Evolutionary conservation across 805 yeast genomes (phyloP).

Genomic region (Saturnispora serradocipensis): DNA sequence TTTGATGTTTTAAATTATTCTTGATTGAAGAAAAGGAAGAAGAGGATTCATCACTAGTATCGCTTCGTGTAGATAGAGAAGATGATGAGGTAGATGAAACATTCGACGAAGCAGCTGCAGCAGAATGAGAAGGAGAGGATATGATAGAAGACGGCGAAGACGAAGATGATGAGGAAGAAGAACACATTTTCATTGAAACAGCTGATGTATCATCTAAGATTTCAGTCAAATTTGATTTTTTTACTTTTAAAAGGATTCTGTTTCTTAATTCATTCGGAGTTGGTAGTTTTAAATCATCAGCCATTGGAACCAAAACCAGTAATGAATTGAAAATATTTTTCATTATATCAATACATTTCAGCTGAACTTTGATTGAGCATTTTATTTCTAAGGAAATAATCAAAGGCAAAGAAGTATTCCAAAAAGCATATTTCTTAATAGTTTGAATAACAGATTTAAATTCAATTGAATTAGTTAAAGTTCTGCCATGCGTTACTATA

Average conservation of each 20-base stretch:
- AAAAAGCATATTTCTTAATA: conserved; percentile 78
- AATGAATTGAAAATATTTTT: conserved; percentile 48
- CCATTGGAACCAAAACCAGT: not conserved
- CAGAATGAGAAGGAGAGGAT: not conserved
- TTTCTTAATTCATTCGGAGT: conserved; percentile 67
- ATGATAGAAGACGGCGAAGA: conserved; percentile 6
- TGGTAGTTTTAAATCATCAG: conserved; percentile 36
- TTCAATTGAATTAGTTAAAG: conserved; percentile 68
- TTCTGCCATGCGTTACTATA: conserved; percentile 80
- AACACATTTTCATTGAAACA: not conserved
- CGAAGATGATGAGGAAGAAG: conserved; percentile 6
- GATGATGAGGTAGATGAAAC: not conserved
- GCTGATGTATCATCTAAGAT: conserved; percentile 7
- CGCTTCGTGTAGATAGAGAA: not conserved
- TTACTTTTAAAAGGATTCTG: conserved; percentile 68
- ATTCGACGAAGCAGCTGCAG: not conserved
- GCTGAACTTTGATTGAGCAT: conserved; percentile 63
- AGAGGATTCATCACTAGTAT: not conserved
- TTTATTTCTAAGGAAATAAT: conserved; percentile 79
- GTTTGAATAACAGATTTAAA: conserved; percentile 62
- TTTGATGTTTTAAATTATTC: conserved; percentile 10
- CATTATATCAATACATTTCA: conserved; percentile 43
- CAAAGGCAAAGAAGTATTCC: conserved; percentile 78
- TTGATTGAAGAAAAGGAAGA: conserved; percentile 13
- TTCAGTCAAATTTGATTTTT: conserved; percentile 32